phyloP scores from a whole-genome alignment of 139 green algal genomes.

The Chlamydomonas sp. region DNA sequence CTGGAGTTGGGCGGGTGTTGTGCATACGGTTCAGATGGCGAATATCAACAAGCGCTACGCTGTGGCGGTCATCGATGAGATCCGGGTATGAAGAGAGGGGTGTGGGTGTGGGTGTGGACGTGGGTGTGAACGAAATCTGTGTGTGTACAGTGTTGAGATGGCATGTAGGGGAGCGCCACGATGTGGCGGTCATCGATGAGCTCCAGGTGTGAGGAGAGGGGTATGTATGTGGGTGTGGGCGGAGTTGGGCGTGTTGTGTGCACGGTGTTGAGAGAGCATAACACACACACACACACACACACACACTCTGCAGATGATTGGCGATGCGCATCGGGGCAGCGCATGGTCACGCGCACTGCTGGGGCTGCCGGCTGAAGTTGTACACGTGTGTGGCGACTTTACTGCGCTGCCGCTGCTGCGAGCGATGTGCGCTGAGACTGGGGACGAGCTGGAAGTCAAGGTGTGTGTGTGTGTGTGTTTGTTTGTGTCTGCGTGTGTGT shows the following conservation, averaged over 20 bases:
- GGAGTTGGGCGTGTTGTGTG: not conserved
- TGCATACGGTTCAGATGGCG: slow-evolving; percentile 95
- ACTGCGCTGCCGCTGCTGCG: slow-evolving; percentile 64
- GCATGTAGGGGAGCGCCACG: too few relatives aligned
- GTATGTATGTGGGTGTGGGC: slow-evolving; percentile 31
- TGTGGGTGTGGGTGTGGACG: slow-evolving; percentile 40
- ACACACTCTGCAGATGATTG: slow-evolving; percentile 84
- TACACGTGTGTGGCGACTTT: slow-evolving; percentile 91
- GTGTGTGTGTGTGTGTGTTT: not conserved
- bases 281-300: too few relatives aligned
- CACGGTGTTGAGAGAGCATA: not conserved
- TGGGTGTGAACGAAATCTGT: too few relatives aligned
- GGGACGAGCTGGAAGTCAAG: slow-evolving; percentile 53
- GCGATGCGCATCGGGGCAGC: slow-evolving; percentile 72
- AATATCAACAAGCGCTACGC: slow-evolving; percentile 44
- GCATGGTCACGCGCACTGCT: slow-evolving; percentile 87
- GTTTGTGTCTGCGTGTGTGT: too few relatives aligned
- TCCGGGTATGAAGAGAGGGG: slow-evolving; percentile 50
- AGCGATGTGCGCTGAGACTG: slow-evolving; percentile 42
- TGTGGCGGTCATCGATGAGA: slow-evolving; percentile 92
- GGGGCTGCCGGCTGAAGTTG: slow-evolving; percentile 66
- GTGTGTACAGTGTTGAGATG: too few relatives aligned
- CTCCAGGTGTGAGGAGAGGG: too few relatives aligned
- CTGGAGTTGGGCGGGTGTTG: slow-evolving; percentile 64
- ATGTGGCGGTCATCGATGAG: too few relatives aligned